Base-by-base conservation (phyloP, 257 asterid species). In the Solanum clarkiae region DNA sequence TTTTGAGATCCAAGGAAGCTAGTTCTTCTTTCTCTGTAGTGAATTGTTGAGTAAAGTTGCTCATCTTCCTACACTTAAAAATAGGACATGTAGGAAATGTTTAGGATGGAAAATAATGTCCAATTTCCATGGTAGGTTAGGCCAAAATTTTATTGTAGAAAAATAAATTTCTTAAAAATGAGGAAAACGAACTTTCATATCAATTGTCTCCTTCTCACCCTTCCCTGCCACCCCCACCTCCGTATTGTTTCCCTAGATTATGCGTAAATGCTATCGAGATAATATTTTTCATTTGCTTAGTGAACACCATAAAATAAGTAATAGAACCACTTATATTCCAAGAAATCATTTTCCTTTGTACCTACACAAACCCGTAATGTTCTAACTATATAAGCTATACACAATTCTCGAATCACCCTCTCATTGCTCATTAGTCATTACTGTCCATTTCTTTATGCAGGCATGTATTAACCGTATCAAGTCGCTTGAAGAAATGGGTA, bases 401-500 rank as follows among this genome's bases (percentile, higher is more conserved):
- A 5, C 42, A 15, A 9, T 4, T 75, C 45, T 47, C 16, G 24
- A 47, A 47, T 74, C 11, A 15, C 44, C 80, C 80, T 75, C 45
- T 8, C 20, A 5, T 20, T 53, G 10, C 83, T 42, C 65, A 5
- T 79, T 53, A 79, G 7, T 26, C 65, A 5, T 79, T 79, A 79
- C 11, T 26, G 10, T 1, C 3, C 82, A 55, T 15, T 66, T 85
- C 88, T 86, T 51, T 47, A 84, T 91, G 93, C 95, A 96, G 99
- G 99, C 95, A 82, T 97, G 99, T 85, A 95, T 97, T 84, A 97
- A 95, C 56, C 92, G 98, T 62, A 95, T 95, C 84, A 91, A 84
- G 85, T 89, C 97, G 10, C 93, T 97, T 70, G 98, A 97, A 89
- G 77, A 88, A 47, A 95, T 97, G 97, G 98, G 99, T 95, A 94